Base-by-base conservation (phyloP, 768 basidiomycete genomes). In the Lactifluus pinguis region DNA sequence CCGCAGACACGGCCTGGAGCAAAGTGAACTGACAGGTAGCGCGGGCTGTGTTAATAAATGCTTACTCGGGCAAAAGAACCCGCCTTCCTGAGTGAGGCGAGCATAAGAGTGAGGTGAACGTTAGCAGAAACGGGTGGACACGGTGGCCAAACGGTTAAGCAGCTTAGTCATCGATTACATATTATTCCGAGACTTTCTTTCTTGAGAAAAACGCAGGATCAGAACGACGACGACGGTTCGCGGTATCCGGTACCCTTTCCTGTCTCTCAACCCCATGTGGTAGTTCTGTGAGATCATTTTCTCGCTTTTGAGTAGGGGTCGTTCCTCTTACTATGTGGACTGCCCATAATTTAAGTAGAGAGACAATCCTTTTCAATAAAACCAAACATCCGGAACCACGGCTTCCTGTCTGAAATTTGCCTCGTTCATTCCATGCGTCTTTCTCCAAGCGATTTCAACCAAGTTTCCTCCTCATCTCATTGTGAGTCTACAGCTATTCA, bases 221-320 rank as follows among this genome's bases (percentile, higher is more conserved):
- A 84, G 83, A 83, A 80, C 78, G 84, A 85, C 79, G 89, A 91
- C 78, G 89, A 91, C 89, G 87, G 85, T 78, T 71, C 82, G 79
- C 68, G 67, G 64, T 67, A 61, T 60, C 21, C 21, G 13, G 58
- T 49, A 44, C 25, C 53, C 63, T 64, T 79, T 79, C 84, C 85
- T 80, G 87, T 89, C 89, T 89, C 89, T 83, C 80, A 79, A 76
- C 69, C 69, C 70, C 65, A 63, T 61, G 66, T 67, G 62, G 70
- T 68, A 75, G 70, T 80, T 84, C 83, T 88, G 86, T 81, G 64
- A 91, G 80, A 88, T 59, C 39, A 69, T 81, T 57, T 50, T 62
- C 64, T 72, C 74, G 41, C 55, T 55, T 34, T 67, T 66, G 61
- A 67, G 65, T 67, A n/a, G 51, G 64, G 58, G 56, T 39, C 29